A percentile compares a stretch with the other conserved stretches of the same genome.
Evolutionary conservation across 306 rosid species (phyloP).

Genomic region (Vicia faba): DNA sequence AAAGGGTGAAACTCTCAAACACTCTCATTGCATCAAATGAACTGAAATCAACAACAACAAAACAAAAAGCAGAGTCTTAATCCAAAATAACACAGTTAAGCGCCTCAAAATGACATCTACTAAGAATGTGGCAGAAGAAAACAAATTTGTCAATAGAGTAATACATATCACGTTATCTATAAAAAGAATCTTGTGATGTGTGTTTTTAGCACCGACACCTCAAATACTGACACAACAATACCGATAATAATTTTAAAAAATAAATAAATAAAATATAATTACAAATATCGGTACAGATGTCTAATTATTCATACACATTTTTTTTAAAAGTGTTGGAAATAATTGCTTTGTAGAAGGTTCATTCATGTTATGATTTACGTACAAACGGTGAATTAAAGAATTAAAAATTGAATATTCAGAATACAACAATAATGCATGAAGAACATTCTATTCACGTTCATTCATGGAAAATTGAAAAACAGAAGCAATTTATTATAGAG

Average conservation of each 20-base stretch:
- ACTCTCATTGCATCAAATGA: slow-evolving; percentile 39
- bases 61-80: background rate
- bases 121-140: slow-evolving; percentile 24
- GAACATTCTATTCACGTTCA: background rate
- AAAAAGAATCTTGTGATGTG: background rate
- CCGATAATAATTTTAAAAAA: too few relatives aligned
- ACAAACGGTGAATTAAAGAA: slow-evolving; percentile 5
- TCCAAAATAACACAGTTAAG: slow-evolving; percentile 19
- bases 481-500: too few relatives aligned
- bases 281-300: too few relatives aligned
- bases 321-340: too few relatives aligned
- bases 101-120: slow-evolving; percentile 17
- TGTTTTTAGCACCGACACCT: too few relatives aligned
- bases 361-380: background rate
- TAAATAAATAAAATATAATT: too few relatives aligned
- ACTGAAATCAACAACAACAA: slow-evolving; percentile 17
- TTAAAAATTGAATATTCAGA: slow-evolving; percentile 1
- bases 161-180: background rate
- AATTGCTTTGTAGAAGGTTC: background rate
- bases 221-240: too few relatives aligned
- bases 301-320: too few relatives aligned
- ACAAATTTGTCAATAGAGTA: slow-evolving; percentile 18
- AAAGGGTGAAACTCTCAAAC: slow-evolving; percentile 38
- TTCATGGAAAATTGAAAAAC: background rate
- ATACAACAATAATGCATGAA: background rate